Conservation (phyloP, 768 basidiomycete genomes). For the Lactarius sanguifluus region DNA sequence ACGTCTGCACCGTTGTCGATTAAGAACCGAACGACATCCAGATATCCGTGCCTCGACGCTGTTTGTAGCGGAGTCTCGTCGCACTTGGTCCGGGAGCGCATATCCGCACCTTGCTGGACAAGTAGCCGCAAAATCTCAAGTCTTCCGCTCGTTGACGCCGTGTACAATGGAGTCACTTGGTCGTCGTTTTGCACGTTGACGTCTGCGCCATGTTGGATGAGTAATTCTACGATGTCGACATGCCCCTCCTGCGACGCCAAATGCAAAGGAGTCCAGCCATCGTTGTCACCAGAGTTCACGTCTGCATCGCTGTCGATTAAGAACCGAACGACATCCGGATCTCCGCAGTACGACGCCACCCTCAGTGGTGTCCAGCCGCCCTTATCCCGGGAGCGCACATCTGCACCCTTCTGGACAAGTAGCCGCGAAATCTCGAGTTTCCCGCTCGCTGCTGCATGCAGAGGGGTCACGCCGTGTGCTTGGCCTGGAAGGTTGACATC, state of each 20-base stretch:
- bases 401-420: too few relatives aligned
- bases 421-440: too few relatives aligned
- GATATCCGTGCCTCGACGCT: not conserved
- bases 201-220: not conserved
- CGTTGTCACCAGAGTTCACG: too few relatives aligned
- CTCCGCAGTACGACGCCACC: accelerated
- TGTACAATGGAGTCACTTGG: not conserved
- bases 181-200: not conserved
- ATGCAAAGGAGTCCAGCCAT: too few relatives aligned
- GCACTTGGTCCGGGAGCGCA: not conserved
- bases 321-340: too few relatives aligned
- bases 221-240: not conserved
- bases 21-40: not conserved
- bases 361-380: too few relatives aligned
- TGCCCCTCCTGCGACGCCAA: not conserved
- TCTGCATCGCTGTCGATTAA: too few relatives aligned
- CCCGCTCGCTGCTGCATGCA: too few relatives aligned
- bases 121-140: not conserved
- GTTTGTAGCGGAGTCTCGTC: not conserved
- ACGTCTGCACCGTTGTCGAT: not conserved
- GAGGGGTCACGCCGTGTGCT: too few relatives aligned
- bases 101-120: not conserved
- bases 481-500: not conserved
- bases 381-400: too few relatives aligned
- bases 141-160: not conserved